Evolutionary conservation across 257 asterid genomes (phyloP), one percentile per base, ranked within the genome.

Genomic region (Orobanche coerulescens): DNA sequence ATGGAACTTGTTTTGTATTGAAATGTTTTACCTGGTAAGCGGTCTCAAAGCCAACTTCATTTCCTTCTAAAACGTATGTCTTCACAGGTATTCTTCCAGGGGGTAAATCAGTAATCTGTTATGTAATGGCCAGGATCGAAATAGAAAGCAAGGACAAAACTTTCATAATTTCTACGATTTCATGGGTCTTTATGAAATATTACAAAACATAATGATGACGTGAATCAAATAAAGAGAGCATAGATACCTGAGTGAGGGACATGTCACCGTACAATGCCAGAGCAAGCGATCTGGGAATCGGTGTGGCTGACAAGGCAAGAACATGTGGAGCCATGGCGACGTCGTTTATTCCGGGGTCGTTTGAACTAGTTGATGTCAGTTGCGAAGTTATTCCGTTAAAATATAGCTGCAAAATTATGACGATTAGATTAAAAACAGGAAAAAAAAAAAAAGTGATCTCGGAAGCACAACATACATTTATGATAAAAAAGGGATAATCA

Each of bases 251-350:
- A 68, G 98, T 92, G 58, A 92, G 80, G 56, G 96, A 92, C 89
- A 92, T 86, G 82, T 92, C 98, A 20, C 95, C 98, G 68, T 92
- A 83, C 76, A 92, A 81, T 37, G 96, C 95, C 73, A 92, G 82
- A 48, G 98, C 98, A 67, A 92, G 86, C 12, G 96, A 82, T 75
- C 98, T 88, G 31, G 98, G 98, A 58, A 92, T 92, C 51, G 98
- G 98, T 43, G 98, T 92, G 69, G 98, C 98, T 25, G 98, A 88
- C 94, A 92, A 79, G 61, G 98, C 94, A 52, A 92, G 84, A 69
- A 92, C 90, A 73, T 92, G 98, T 22, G 98, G 98, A 62, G 91
- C 95, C 96, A 92, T 88, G 64, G 66, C 19, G 2, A 67, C 66
- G 48, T 68, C 78, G 62, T 70, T 71, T 56, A 81, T 75, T 49